A percentile compares a stretch with the other conserved stretches of the same genome.
Evolutionary conservation across 75 land plant species (phyloP).

Genomic region (Sequoiadendron giganteum): DNA sequence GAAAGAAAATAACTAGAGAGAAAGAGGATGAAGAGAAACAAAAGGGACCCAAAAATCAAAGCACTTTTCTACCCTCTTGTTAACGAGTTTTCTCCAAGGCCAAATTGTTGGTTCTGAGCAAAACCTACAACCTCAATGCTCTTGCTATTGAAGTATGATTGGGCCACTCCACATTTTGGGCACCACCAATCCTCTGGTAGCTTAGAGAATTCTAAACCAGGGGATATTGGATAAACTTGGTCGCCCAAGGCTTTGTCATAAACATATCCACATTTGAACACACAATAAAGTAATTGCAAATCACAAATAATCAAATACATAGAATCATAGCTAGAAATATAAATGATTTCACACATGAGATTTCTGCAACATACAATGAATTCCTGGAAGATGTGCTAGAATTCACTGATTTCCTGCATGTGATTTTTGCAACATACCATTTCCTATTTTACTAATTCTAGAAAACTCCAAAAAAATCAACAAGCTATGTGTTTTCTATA

Average conservation of each 20-base stretch:
- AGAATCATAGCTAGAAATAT: no score
- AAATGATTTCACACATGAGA: no score
- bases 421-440: no score
- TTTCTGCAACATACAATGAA: no score
- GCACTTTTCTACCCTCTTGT: constrained; percentile 88
- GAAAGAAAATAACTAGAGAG: constrained; percentile 80
- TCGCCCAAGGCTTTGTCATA: constrained; percentile 82
- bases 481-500: no score
- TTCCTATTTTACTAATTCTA: no score
- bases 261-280: constrained; percentile 75
- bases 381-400: no score
- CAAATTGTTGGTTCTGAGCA: constrained; percentile 93
- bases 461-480: no score
- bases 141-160: constrained; percentile 83
- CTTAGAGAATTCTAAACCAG: constrained; percentile 70
- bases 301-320: no score
- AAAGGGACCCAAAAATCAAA: constrained; percentile 79
- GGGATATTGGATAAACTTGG: constrained; percentile 73
- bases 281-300: no score
- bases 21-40: constrained; percentile 66
- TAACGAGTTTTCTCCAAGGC: constrained; percentile 79
- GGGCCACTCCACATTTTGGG: constrained; percentile 94
- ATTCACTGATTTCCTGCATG: no score
- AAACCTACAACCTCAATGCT: constrained; percentile 97
- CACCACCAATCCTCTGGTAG: constrained; percentile 96